Evolutionary conservation across 2,329 filamentous ascomycete species (phyloP).

Genomic region (Ophiostoma ulmi): DNA sequence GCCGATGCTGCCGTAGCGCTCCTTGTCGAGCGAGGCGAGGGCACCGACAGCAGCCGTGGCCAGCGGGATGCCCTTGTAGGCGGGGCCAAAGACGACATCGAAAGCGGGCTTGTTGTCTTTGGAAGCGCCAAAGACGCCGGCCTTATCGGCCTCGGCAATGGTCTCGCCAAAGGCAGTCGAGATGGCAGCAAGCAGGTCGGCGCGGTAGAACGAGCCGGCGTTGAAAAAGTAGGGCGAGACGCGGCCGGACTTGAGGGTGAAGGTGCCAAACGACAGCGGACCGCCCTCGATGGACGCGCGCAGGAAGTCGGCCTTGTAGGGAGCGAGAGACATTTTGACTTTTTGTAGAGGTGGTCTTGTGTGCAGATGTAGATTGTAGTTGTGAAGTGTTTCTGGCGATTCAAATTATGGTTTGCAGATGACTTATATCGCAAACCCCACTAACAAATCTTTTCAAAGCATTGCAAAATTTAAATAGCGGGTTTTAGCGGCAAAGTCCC

Average conservation of each 20-base stretch:
- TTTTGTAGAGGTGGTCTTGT: neutral
- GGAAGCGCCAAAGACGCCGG: slow-evolving; percentile 18
- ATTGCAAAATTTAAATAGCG: slow-evolving; percentile 1
- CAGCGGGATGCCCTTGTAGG: slow-evolving; percentile 97
- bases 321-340: slow-evolving; percentile 39
- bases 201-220: slow-evolving; percentile 82
- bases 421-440: slow-evolving; percentile 6
- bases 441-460: slow-evolving; percentile 12
- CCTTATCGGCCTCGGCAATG: slow-evolving; percentile 37
- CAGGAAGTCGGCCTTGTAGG: slow-evolving; percentile 70
- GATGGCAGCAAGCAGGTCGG: slow-evolving; percentile 70
- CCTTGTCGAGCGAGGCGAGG: slow-evolving; percentile 35
- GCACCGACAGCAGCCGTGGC: slow-evolving; percentile 58
- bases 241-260: slow-evolving; percentile 88
- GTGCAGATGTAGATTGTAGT: neutral
- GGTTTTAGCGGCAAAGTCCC: neutral
- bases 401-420: neutral
- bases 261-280: slow-evolving; percentile 75
- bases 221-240: slow-evolving; percentile 97
- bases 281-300: slow-evolving; percentile 61
- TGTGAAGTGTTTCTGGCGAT: neutral
- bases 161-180: slow-evolving; percentile 72
- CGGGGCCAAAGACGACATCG: slow-evolving; percentile 87
- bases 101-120: slow-evolving; percentile 39
- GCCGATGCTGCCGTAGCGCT: slow-evolving; percentile 59